Base-by-base conservation (phyloP, 345 rosid species). In the Rhodamnia argentea region DNA sequence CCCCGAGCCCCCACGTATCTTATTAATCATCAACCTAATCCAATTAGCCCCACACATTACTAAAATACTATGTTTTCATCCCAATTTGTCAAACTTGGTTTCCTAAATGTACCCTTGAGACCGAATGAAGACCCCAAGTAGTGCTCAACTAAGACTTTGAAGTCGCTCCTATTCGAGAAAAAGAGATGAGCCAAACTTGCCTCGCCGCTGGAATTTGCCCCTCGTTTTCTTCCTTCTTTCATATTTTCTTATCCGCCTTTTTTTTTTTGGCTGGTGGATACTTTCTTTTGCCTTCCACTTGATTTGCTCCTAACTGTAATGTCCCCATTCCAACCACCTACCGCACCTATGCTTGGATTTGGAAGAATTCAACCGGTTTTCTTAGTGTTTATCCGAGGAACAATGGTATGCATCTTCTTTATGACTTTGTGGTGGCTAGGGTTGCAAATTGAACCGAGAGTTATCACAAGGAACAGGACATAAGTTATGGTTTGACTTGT, bases 1-100 rank as follows among this genome's bases (percentile, higher is more conserved):
- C 78, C 26, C 26, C 87, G 50, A 78, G 83, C 84, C 83, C 53
- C 84, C 87, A 52, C 83, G 84, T 78, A 50, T 64, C 84, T 57
- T 64, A 74, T 57, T 53, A 47, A 83, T 83, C 60, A 70, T 44
- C 64, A 20, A 56, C 70, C 85, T 44, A 54, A 83, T 83, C 85
- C 85, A 56, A 54, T 56, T 52, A 83, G 40, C 44, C 58, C 44
- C 59, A 29, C 2, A 22, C 13, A 83, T 15, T 11, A 51, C 52
- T 15, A 22, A 52, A 83, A 26, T 16, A 53, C 23, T 0, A 18
- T 37, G 13, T 83, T 55, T 83, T 52, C 23, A 59, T 11, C 32
- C 60, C 7, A 83, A 83, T 83, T 83, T 32, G 85, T 54, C 85
- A 83, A 83, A 54, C 50, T 54, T 40, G 26, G 70, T 83, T 83